Conservation (phyloP, 1,139 yeast species). For the Magnusiomyces fungicola region DNA sequence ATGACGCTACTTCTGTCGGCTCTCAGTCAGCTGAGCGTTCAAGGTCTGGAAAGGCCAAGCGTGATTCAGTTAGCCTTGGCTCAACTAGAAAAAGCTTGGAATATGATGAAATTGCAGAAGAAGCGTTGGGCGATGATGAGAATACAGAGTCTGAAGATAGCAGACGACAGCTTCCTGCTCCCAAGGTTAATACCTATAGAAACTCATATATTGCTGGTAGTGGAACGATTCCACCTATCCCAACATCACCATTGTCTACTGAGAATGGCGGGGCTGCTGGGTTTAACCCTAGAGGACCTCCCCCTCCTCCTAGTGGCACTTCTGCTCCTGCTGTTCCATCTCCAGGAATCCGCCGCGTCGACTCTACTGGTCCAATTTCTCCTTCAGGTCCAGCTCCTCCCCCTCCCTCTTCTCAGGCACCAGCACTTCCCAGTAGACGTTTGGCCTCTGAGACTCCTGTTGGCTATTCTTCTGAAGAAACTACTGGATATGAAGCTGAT, state of each 20-base stretch:
- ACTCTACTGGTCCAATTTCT: background rate
- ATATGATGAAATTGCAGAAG: constrained; percentile 16
- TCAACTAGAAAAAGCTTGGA: constrained; percentile 1
- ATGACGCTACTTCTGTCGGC: background rate
- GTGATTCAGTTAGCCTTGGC: constrained; percentile 6
- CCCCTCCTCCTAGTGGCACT: background rate
- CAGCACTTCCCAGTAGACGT: constrained; percentile 10
- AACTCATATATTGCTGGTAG: constrained; percentile 25
- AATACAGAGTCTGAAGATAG: constrained; percentile 30
- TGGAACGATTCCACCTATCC: constrained; percentile 26
- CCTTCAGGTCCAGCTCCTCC: constrained; percentile 7
- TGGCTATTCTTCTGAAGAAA: constrained; percentile 24
- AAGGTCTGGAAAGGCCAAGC: constrained; percentile 2
- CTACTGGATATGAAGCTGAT: constrained; percentile 47
- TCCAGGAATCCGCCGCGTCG: constrained; percentile 1
- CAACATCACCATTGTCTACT: constrained; percentile 14
- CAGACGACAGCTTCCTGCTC: constrained; percentile 15
- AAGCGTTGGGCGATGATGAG: constrained; percentile 32
- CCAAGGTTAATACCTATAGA: constrained; percentile 17
- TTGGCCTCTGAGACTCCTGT: constrained; percentile 9
- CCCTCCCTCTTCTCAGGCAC: constrained; percentile 9
- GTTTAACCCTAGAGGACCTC: background rate
- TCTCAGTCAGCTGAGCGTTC: constrained; percentile 4
- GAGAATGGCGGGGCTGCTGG: constrained; percentile 2
- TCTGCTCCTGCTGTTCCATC: background rate